These are phyloP conservation scores for Hymenotorrendiella dingleyae DNA, from an alignment of 2,329 filamentous ascomycete species.

Conservation along the genomic window DNA sequence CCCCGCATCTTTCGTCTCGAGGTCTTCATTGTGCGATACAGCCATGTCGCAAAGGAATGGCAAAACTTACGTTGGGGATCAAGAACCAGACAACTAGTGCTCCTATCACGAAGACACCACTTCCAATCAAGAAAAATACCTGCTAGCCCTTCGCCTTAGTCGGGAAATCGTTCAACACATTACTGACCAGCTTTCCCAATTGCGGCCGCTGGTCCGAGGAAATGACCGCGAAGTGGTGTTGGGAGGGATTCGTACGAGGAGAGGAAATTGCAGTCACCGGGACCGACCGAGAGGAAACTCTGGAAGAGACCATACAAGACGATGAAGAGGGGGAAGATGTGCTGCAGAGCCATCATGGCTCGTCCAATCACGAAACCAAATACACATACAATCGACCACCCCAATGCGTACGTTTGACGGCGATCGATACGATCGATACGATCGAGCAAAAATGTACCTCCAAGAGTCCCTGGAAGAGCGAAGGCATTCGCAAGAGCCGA, in stretches of 20 bases:
- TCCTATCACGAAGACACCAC: slow-evolving; percentile 1
- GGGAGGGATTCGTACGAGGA: not conserved
- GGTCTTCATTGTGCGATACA: not conserved
- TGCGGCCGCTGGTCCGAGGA: not conserved
- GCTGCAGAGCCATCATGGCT: not conserved
- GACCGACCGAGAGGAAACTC: slow-evolving; percentile 1
- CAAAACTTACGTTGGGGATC: not conserved
- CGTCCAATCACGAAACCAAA: slow-evolving; percentile 3
- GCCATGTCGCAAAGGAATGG: not conserved
- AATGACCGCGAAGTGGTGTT: not conserved
- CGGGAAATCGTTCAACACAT: not conserved
- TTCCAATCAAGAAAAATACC: slow-evolving; percentile 2
- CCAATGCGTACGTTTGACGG: not conserved
- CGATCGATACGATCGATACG: not conserved
- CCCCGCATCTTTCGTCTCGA: slow-evolving; percentile 1
- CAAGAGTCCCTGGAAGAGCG: slow-evolving; percentile 11
- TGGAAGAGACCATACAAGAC: slow-evolving; percentile 4
- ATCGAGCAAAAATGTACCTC: not conserved
- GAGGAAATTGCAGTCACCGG: slow-evolving; percentile 2
- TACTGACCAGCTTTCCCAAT: not conserved
- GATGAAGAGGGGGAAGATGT: slow-evolving; percentile 3
- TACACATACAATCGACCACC: not conserved
- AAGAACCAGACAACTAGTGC: slow-evolving; percentile 1
- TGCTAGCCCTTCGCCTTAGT: slow-evolving; percentile 1
- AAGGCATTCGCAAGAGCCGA: slow-evolving; percentile 25